Conservation (phyloP, 2,329 filamentous ascomycete genomes). For the Westerdykella aurantiaca region DNA sequence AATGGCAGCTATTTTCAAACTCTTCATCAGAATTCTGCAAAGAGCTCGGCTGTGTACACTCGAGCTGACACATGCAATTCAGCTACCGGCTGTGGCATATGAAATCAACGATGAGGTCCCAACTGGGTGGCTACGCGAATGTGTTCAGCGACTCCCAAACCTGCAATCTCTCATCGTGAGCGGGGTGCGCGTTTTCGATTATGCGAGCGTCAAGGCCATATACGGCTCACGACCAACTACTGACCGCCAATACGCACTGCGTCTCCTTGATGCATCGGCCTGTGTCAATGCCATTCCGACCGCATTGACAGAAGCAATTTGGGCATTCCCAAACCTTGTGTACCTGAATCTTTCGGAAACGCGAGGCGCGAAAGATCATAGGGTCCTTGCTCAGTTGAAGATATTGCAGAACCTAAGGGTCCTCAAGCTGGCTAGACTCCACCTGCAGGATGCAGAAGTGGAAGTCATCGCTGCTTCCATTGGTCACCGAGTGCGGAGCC, state of each 20-base stretch:
- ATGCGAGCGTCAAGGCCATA: conserved; percentile 45
- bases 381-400: conserved; percentile 45
- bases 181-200: conserved; percentile 57
- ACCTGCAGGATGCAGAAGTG: conserved; percentile 50
- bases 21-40: conserved; percentile 53
- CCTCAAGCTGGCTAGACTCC: conserved; percentile 51
- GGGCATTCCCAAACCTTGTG: conserved; percentile 49
- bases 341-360: conserved; percentile 57
- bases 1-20: conserved; percentile 49
- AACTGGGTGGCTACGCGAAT: conserved; percentile 54
- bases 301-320: conserved; percentile 48
- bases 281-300: conserved; percentile 55
- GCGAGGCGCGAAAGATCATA: conserved; percentile 43
- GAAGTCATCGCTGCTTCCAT: conserved; percentile 50
- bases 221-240: conserved; percentile 27
- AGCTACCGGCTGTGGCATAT: conserved; percentile 55
- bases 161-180: conserved; percentile 56
- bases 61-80: conserved; percentile 55
- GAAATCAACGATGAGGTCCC: conserved; percentile 57
- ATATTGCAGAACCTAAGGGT: conserved; percentile 50
- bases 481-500: conserved; percentile 47
- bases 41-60: conserved; percentile 50
- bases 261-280: conserved; percentile 51
- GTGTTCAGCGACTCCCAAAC: conserved; percentile 53
- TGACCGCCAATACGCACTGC: conserved; percentile 46